Percentiles rank a stretch among this genome's conserved stretches.
phyloP scores from a whole-genome alignment of 148 eudicot genomes.

The Nyssa sinensis region DNA sequence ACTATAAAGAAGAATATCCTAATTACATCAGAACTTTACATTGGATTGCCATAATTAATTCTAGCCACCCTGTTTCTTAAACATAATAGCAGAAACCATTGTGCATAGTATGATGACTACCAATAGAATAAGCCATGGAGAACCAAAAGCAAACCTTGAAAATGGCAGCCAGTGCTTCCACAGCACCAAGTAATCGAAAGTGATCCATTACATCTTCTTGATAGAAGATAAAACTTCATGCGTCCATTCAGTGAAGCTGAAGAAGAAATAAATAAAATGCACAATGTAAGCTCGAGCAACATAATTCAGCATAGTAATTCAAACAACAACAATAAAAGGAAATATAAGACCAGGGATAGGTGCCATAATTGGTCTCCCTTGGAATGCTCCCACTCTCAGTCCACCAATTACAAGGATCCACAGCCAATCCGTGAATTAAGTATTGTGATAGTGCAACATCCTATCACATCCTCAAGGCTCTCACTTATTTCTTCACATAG shows the following conservation, averaged over 20 bases:
- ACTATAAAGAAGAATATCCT: too few species aligned
- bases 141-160: conserved; percentile 62
- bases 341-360: neutral
- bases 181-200: conserved; percentile 80
- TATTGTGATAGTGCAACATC: neutral
- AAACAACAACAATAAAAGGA: neutral
- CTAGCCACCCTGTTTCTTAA: neutral
- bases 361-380: neutral
- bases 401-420: neutral
- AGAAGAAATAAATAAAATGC: conserved; percentile 14
- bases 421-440: neutral
- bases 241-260: conserved; percentile 88
- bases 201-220: conserved; percentile 57
- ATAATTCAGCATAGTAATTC: neutral
- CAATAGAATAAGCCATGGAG: neutral
- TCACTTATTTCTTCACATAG: neutral
- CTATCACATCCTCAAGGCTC: too few species aligned
- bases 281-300: conserved; percentile 2
- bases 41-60: neutral
- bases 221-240: conserved; percentile 63
- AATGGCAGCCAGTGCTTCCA: conserved; percentile 78
- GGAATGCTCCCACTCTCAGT: neutral
- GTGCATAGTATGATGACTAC: neutral
- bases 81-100: neutral
- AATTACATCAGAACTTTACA: too few species aligned